phyloP scores from a whole-genome alignment of 352 stramenopile genomes.

The Globisporangium irregulare region DNA sequence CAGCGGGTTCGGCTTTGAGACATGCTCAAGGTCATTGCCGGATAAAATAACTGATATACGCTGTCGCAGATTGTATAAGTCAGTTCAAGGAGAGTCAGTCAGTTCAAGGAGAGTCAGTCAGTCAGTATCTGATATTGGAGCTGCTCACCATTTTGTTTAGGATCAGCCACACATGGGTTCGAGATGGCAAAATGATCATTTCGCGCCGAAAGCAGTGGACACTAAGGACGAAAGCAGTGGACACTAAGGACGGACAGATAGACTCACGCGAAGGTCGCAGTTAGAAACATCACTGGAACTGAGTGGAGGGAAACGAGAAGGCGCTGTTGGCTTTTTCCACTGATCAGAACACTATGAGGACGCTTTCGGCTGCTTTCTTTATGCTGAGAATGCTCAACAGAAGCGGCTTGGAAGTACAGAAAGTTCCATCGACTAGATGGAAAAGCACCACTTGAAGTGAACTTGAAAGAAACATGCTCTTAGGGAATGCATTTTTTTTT shows the following conservation, averaged over 20 bases:
- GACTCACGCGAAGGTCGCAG: neutral
- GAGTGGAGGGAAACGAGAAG: too few species aligned
- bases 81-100: neutral
- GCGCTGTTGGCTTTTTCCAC: too few species aligned
- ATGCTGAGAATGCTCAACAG: too few species aligned
- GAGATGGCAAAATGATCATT: neutral
- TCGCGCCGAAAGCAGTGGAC: neutral
- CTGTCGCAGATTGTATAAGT: neutral
- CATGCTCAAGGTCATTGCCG: neutral
- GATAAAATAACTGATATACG: neutral
- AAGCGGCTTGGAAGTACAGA: neutral
- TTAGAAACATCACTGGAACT: neutral
- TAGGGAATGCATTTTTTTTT: neutral
- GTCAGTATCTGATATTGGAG: neutral
- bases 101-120: neutral
- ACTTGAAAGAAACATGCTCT: neutral
- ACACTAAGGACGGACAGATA: neutral
- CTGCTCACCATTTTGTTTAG: neutral
- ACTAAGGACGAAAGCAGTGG: neutral
- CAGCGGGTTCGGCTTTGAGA: neutral
- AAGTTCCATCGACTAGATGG: neutral
- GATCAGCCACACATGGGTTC: neutral
- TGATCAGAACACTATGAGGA: too few species aligned
- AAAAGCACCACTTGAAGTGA: neutral
- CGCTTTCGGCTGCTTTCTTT: too few species aligned